Evolutionary conservation across 1,284 basidiomycete genomes (phyloP), one percentile per base, ranked within the genome.

Genomic region (Microbotryum scabiosae): DNA sequence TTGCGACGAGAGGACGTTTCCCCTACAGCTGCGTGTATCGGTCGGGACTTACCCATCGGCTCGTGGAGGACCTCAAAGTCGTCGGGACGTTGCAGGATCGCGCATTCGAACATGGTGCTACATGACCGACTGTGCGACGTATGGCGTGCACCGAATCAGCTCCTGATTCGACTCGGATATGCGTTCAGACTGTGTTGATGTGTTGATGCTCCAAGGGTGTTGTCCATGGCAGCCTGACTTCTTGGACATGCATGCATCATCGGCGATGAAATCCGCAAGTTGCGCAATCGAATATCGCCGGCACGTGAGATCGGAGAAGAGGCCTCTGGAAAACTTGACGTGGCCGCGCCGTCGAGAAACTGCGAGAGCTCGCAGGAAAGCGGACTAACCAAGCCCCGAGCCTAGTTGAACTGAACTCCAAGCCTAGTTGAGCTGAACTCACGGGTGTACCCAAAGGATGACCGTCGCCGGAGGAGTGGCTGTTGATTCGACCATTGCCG

Each of bases 31-130:
- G 36, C 36, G 36, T 12, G 36, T 12, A 30, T 30, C 30, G 30
- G 8, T 41, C 36, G 16, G 12, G 36, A 30, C 36, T 41, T 18
- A 41, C 36, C 51, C 21, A 12, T 54, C n/a, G 48, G 49, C 30
- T 61, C 55, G 51, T 56, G 62, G 20, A 66, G 58, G n/a, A 64
- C 65, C 45, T 59, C 50, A 44, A 70, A 69, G 23, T 69, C 68
- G 28, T 63, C 49, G 9, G 49, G 53, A 1, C 59, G 43, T 16
- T 57, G 57, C 6, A 70, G 55, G 30, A 70, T 44, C 49, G 60
- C 60, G 47, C 62, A 63, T 48, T 70, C 69, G 54, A 70, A 69
- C 66, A 69, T 69, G 58, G 69, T 70, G 36, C 36, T 41, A 41
- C 36, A 41, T 41, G 36, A 41, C 4, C 36, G 36, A 12, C 36